Evolutionary conservation across 1,139 yeast species (phyloP), one percentile per base, ranked within the genome.

Genomic region (Hansenula anomala): DNA sequence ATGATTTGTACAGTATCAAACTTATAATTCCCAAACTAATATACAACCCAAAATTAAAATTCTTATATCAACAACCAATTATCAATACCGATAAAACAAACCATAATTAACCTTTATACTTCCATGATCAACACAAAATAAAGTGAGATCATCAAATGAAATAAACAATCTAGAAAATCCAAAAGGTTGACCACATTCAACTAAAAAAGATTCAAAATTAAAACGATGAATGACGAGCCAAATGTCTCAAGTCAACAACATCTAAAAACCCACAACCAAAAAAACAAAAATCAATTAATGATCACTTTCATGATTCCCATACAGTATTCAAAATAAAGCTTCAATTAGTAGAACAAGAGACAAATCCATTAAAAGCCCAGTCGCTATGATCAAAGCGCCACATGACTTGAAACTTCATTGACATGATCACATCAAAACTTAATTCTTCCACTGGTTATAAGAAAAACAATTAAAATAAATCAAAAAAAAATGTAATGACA

Each of bases 331-430:
- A 28, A 11, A 5, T 24, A 4, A 20, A 20, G 19, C 14, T 6
- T 13, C 22, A 28, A 22, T 13, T 20, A 12, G 13, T 6, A 24
- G n/a, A 24, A 16, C 6, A 19, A 30, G 25, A 23, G 6, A 9
- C 13, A 28, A 23, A 20, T 20, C 32, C 13, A 8, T 23, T 7
- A 12, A 14, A 35, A 30, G 37, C 39, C 44, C 47, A 45, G 47
- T 45, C 47, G 48, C 47, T 40, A 16, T 27, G n/a, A n/a, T n/a
- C n/a, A n/a, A 23, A 39, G 48, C 48, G 47, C 47, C 48, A 45
- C 47, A 39, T 37, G 36, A 40, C 38, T 31, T 8, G 11, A 16
- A 27, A 4, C 19, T 18, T 18, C 23, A 18, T 18, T 16, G 6
- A 23, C 14, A 28, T 3, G 31, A 16, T n/a, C n/a, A n/a, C n/a